Base-by-base conservation (phyloP, 352 stramenopile genomes). In the Globisporangium apiculatum region DNA sequence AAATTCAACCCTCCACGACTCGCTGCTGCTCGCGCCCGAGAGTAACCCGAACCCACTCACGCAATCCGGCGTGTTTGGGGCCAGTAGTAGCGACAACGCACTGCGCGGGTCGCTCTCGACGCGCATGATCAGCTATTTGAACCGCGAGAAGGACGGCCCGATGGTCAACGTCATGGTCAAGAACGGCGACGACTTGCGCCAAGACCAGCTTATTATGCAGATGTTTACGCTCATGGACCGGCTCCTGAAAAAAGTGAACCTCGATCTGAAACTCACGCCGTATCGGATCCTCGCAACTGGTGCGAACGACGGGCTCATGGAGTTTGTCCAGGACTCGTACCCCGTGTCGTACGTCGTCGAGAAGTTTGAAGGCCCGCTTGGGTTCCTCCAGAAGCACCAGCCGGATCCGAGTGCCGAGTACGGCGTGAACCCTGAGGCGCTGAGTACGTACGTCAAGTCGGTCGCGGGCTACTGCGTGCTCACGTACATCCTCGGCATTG, bases 181-280 rank as follows among this genome's bases (percentile, higher is more conserved):
- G 79, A 98, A 97, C 52, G 98, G 98, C 36, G 98, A 99, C 75
- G 98, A 99, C 76, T 70, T 99, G 49, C 83, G 97, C 7, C 98
- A 99, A 78, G 98, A 99, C 76, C 97, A 99, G 73, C 80, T 99
- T 53, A 97, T 99, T 54, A 99, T 99, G 69, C 98, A 99, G 79
- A 98, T 99, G 91, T 98, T 99, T 58, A 96, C 97, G 54, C 76
- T 99, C 36, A 99, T 99, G 96, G 97, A 99, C 68, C 84, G 95
- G 7, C 71, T 99, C 38, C 76, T 99, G 42, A 99, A 99, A 75
- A 94, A 98, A 46, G 96, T 98, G 17, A 99, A 98, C 57, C 65
- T 99, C 48, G 97, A 99, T 66, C 76, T 99, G 15, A 88, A 97
- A 64, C 76, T 99, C 41, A 98, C 89, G 2, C 96, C 97, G 17